phyloP scores from a whole-genome alignment of 768 basidiomycete species.

The Dentipellis fragilis region DNA sequence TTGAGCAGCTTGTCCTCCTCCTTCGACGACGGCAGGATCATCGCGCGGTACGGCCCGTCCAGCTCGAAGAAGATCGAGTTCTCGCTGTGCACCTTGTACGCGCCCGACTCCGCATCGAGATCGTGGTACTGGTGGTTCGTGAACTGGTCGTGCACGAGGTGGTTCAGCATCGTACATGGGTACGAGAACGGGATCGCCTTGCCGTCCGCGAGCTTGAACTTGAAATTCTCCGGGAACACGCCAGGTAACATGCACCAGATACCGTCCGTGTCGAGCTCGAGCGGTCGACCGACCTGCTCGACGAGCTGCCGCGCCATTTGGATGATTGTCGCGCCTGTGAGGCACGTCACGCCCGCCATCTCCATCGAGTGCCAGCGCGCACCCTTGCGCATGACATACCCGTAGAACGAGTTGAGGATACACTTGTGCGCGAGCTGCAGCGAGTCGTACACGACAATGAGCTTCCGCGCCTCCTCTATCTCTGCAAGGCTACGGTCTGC shows the following conservation, averaged over 20 bases:
- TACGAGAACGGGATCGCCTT: constrained; percentile 88
- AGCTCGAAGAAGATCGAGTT: constrained; percentile 99
- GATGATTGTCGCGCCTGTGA: constrained; percentile 96
- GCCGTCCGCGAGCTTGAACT: constrained; percentile 81
- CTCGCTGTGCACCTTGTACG: constrained; percentile 82
- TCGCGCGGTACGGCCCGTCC: constrained; percentile 96
- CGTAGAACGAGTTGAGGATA: constrained; percentile 99
- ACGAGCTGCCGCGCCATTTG: constrained; percentile 97
- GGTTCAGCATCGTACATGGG: constrained; percentile 99
- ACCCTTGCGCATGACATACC: constrained; percentile 99
- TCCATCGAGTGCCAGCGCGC: constrained; percentile 99
- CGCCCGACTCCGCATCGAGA: constrained; percentile 73
- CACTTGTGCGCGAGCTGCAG: constrained; percentile 99
- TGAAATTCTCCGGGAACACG: constrained; percentile 96
- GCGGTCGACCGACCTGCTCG: constrained; percentile 93
- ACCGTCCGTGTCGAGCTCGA: constrained; percentile 97
- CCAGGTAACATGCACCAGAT: constrained; percentile 99
- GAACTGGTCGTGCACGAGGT: constrained; percentile 89
- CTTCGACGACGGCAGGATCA: constrained; percentile 98
- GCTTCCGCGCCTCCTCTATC: constrained; percentile 95
- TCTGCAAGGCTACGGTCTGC: constrained; percentile 72
- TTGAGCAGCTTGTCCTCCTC: constrained; percentile 98
- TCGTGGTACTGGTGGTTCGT: constrained; percentile 98
- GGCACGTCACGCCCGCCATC: constrained; percentile 98
- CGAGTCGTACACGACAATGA: constrained; percentile 98